Evolutionary conservation across 179 eudicot genomes (phyloP), one percentile per base, ranked within the genome.

Genomic region (Camellia oleifera): DNA sequence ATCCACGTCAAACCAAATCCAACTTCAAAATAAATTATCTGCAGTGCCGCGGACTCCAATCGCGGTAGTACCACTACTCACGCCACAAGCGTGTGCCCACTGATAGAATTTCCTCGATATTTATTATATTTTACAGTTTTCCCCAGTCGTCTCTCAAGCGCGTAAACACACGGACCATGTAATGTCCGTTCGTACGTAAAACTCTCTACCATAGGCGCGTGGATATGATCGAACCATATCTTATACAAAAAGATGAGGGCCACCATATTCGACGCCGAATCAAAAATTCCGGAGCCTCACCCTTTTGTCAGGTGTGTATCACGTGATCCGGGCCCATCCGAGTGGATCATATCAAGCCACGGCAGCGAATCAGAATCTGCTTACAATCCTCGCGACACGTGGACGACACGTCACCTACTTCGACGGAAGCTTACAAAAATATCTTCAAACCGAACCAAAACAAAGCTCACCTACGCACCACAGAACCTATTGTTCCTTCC

Each of bases 351-450:
- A 70, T 52, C 60, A 15, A 3, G 75, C 80, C 84, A 77, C 77
- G 77, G 63, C 44, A 42, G 67, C 77, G 71, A 77, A 81, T 77
- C 77, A n/a, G 63, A 71, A 67, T 57, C 79, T 23, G 13, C 69
- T 20, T 10, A 54, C 10, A 12, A 40, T 70, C 40, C 5, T 17
- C 83, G 6, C 72, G 66, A 74, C 64, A 79, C 58, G 4, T 54
- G 66, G 67, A 10, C 54, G 53, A 53, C 80, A 77, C 48, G 75
- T 75, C 74, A 66, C 20, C 58, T 0, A 9, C 10, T 18, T n/a
- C 67, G 7, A 15, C 26, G 6, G 18, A 10, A n/a, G 5, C 44
- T 6, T 8, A 7, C 20, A 14, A 61, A 79, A 71, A 79, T 52
- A 72, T 77, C 83, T 14, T 61, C 60, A 45, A 15, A 69, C 69